Evolutionary conservation across 2,329 filamentous ascomycete species (phyloP).

Genomic region (Hypoxylon sp.): DNA sequence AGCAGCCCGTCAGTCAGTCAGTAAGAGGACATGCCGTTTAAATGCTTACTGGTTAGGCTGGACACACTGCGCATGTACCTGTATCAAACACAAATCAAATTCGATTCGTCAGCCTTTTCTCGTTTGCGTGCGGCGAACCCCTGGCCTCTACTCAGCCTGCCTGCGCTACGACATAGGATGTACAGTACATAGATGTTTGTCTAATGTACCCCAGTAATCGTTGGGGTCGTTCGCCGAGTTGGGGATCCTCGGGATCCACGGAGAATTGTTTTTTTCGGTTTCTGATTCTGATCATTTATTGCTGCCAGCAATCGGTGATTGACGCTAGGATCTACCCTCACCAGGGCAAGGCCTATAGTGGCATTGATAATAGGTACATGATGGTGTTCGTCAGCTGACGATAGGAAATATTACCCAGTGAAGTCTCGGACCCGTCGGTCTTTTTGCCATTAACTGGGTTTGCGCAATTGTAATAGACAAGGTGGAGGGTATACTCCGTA

Average conservation of each 20-base stretch:
- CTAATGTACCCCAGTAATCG: conserved; percentile 18
- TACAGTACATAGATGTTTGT: conserved; percentile 35
- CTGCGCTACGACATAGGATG: conserved; percentile 36
- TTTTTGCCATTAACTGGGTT: conserved; percentile 27
- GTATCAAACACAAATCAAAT: conserved; percentile 22
- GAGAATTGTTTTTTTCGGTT: conserved; percentile 23
- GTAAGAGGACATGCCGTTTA: conserved; percentile 31
- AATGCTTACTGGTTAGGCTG: conserved; percentile 35
- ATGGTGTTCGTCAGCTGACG: conserved; percentile 47
- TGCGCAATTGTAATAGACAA: conserved; percentile 26
- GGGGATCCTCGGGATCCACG: conserved; percentile 31
- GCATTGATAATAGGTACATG: conserved; percentile 39
- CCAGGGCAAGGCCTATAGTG: conserved; percentile 29
- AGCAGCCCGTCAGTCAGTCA: conserved; percentile 21
- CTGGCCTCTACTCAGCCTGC: conserved; percentile 40
- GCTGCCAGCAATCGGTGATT: conserved; percentile 25
- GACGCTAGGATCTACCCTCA: conserved; percentile 30
- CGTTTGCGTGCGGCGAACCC: conserved; percentile 35
- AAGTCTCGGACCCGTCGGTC: conserved; percentile 39
- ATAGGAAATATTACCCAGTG: conserved; percentile 30
- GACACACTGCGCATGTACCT: conserved; percentile 16
- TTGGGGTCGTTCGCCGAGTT: conserved; percentile 28
- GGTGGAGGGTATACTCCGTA: conserved; percentile 33
- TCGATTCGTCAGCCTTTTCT: conserved; percentile 43
- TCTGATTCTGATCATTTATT: conserved; percentile 29